Conservation (phyloP, 306 rosid genomes). For the Cicer arietinum region DNA sequence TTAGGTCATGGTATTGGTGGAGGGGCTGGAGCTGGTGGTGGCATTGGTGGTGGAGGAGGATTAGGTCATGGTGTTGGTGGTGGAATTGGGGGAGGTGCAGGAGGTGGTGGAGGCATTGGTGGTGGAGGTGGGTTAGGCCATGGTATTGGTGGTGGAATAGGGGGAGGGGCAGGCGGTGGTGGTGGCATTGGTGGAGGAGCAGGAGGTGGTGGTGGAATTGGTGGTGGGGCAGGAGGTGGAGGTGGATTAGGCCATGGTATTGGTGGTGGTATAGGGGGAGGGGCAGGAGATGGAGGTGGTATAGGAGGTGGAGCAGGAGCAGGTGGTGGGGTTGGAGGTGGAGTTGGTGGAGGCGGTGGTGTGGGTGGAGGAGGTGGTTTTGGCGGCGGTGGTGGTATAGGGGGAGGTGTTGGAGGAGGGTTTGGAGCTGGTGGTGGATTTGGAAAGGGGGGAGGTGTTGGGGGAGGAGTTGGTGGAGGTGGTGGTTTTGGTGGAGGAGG, state of each 20-base stretch:
- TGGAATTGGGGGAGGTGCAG: slow-evolving; percentile 32
- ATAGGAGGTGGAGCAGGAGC: slow-evolving; percentile 2
- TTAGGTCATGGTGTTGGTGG: slow-evolving; percentile 30
- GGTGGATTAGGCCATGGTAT: slow-evolving; percentile 11
- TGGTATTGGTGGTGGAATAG: slow-evolving; percentile 5
- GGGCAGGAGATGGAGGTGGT: not conserved
- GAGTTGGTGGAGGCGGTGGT: slow-evolving; percentile 33
- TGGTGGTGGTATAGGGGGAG: slow-evolving; percentile 39
- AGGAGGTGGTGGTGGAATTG: slow-evolving; percentile 1
- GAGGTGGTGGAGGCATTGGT: not conserved
- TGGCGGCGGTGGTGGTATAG: not conserved
- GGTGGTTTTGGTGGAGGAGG: slow-evolving; percentile 49
- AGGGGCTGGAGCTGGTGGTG: not conserved
- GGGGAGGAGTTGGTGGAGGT: slow-evolving; percentile 42
- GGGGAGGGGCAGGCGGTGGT: not conserved
- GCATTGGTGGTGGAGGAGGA: slow-evolving; percentile 23
- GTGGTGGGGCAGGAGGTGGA: not conserved
- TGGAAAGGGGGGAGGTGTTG: slow-evolving; percentile 32
- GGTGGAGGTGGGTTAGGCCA: slow-evolving; percentile 18
- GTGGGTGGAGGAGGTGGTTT: slow-evolving; percentile 8
- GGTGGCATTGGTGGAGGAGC: slow-evolving; percentile 24
- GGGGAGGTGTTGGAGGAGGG: slow-evolving; percentile 29
- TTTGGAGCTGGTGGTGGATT: slow-evolving; percentile 32
- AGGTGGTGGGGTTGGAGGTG: slow-evolving; percentile 43
- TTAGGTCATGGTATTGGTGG: not conserved